Evolutionary conservation across 164 flowering plant species (phyloP).

Genomic region (Magnolia kwangsiensis): DNA sequence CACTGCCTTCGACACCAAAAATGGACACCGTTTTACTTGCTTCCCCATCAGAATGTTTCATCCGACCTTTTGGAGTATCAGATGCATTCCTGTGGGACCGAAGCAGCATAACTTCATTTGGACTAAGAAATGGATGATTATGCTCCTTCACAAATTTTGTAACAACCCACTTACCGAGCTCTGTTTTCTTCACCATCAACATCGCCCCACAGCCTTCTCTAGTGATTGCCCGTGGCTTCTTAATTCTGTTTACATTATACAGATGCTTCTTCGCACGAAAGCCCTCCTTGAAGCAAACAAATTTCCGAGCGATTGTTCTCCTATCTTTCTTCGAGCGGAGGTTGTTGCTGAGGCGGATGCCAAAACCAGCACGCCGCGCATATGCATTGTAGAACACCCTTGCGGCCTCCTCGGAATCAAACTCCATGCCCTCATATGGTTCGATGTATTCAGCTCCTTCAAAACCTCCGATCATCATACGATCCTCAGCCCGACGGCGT

Average conservation of each 20-base stretch:
- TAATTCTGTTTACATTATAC: not conserved
- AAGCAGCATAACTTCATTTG: constrained; percentile 10
- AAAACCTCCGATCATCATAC: not conserved
- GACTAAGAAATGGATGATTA: constrained; percentile 12
- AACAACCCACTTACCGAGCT: constrained; percentile 14
- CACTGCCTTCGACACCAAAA: constrained; percentile 68
- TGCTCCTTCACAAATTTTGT: constrained; percentile 12
- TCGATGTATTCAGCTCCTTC: constrained; percentile 4
- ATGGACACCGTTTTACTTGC: constrained; percentile 79
- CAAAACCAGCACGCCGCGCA: constrained; percentile 9
- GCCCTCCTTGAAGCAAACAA: constrained; percentile 6
- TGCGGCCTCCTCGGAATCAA: constrained; percentile 14
- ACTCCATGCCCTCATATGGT: constrained; percentile 16
- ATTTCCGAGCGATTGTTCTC: constrained; percentile 1
- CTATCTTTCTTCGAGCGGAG: constrained; percentile 10
- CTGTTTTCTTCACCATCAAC: constrained; percentile 12
- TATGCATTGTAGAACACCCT: constrained; percentile 14
- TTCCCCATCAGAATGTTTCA: constrained; percentile 41
- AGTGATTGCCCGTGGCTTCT: constrained; percentile 8
- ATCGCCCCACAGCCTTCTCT: constrained; percentile 11
- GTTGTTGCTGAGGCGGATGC: constrained; percentile 1
- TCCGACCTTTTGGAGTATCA: not conserved
- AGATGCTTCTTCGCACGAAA: constrained; percentile 10
- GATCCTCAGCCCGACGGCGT: not conserved
- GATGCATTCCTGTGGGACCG: constrained; percentile 11